Base-by-base conservation (phyloP, 805 yeast genomes). In the Pichia eremophila region DNA sequence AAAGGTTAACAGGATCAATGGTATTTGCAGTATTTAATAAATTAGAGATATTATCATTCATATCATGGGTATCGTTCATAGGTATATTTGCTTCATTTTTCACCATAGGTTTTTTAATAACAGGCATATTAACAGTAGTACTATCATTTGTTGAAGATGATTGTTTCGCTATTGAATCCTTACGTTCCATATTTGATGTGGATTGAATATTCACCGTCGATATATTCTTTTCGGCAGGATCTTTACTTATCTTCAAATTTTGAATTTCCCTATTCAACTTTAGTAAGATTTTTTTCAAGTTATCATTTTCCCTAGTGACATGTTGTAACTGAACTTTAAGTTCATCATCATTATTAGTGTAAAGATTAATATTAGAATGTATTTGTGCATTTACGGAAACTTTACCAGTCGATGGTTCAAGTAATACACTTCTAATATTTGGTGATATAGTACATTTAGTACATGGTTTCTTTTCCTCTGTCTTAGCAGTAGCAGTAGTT, bases 221-320 rank as follows among this genome's bases (percentile, higher is more conserved):
- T 8, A 34, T 34, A 14, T 34, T 34, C 36, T 34, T 34, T 34
- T 34, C 36, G 15, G 3, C 36, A 34, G 58, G 62, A 32, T 46
- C 47, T 43, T 57, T 62, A 25, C 53, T 51, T 43, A 63, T 37
- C 45, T 58, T 57, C 46, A 67, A 51, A 38, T 56, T 55, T 35
- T 58, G 66, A 38, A 72, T 70, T 52, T 72, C 77, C 44, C 58
- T 55, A 50, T 69, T 69, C 28, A 72, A 53, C 50, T 71, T 69
- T 3, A 59, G 59, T 8, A 72, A 59, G 4, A 72, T 68, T 42
- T 65, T 69, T 51, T 70, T 69, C 49, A 72, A 57, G 50, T 70
- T 71, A 45, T 65, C 69, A 52, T 72, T 72, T 55, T 72, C 76
- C 46, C 67, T 65, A 3, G 71, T 63, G 8, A 72, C 73, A 40